Percentiles rank a stretch among this genome's conserved stretches.
These are phyloP conservation scores for Fusarium nematophilum DNA, from an alignment of 2,329 filamentous ascomycete genomes.

Conservation along the genomic window DNA sequence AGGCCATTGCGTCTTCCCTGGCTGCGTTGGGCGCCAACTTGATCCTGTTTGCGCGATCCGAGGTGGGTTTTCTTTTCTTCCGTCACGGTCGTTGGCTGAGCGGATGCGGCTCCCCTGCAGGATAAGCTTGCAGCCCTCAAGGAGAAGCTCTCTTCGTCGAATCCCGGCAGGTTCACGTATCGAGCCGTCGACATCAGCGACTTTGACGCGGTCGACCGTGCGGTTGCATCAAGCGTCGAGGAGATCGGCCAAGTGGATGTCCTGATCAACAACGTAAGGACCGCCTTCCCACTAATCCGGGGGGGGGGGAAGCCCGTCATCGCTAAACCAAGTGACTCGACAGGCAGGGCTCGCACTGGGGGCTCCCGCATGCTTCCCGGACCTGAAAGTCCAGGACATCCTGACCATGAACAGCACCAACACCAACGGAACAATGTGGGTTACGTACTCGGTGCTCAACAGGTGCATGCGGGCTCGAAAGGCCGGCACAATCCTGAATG, in stretches of 20 bases:
- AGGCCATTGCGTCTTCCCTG: background rate
- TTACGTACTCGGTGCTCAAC: constrained; percentile 49
- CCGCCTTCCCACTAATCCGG: too few species aligned
- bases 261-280: constrained; percentile 25
- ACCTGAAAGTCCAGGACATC: constrained; percentile 12
- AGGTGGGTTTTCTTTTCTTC: background rate
- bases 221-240: background rate
- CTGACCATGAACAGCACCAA: constrained; percentile 31
- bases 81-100: too few species aligned
- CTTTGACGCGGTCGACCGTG: constrained; percentile 3
- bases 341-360: constrained; percentile 29
- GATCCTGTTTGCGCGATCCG: background rate
- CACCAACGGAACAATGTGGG: constrained; percentile 48
- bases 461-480: constrained; percentile 14
- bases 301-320: too few species aligned
- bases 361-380: constrained; percentile 11
- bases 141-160: background rate
- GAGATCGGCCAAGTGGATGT: constrained; percentile 26
- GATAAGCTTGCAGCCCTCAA: constrained; percentile 7
- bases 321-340: too few species aligned
- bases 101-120: background rate
- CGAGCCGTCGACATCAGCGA: constrained; percentile 4
- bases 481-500: constrained; percentile 20
- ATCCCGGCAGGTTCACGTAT: background rate
- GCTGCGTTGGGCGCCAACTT: constrained; percentile 5